These are phyloP conservation scores for Pythium aristosporum DNA, from an alignment of 352 stramenopile genomes.

Conservation along the genomic window DNA sequence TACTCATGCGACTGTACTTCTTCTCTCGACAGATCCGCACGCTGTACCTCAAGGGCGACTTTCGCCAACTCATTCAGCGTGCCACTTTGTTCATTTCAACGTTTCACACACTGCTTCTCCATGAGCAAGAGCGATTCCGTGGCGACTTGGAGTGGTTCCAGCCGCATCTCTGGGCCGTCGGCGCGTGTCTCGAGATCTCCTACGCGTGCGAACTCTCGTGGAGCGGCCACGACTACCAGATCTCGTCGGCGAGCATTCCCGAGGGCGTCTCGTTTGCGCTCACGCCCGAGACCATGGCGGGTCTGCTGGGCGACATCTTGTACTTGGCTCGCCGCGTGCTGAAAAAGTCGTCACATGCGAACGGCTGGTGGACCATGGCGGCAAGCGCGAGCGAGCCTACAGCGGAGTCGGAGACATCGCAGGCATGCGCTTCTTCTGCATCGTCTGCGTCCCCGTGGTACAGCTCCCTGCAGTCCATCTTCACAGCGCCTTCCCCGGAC, in stretches of 20 bases:
- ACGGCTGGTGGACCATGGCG: conserved; percentile 23
- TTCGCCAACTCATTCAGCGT: conserved; percentile 58
- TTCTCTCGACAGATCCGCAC: conserved; percentile 78
- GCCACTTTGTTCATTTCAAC: conserved; percentile 52
- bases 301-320: conserved; percentile 61
- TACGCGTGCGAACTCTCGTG: conserved; percentile 76
- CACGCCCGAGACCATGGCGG: conserved; percentile 59
- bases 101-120: conserved; percentile 43
- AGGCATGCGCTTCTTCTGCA: background rate
- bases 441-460: conserved; percentile 45
- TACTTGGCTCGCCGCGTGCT: conserved; percentile 71
- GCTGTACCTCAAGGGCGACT: conserved; percentile 71
- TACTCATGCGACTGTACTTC: conserved; percentile 68
- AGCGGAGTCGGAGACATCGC: background rate
- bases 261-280: conserved; percentile 43
- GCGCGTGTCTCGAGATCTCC: conserved; percentile 71
- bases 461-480: conserved; percentile 42
- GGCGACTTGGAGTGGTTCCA: conserved; percentile 40
- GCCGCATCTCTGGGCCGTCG: conserved; percentile 66
- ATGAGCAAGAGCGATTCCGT: conserved; percentile 23
- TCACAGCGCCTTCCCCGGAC: conserved; percentile 24
- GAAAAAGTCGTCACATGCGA: conserved; percentile 38
- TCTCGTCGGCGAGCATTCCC: conserved; percentile 46
- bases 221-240: conserved; percentile 64
- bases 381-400: background rate